Conservation (phyloP, 352 stramenopile genomes). For the Phytophthora pisi region DNA sequence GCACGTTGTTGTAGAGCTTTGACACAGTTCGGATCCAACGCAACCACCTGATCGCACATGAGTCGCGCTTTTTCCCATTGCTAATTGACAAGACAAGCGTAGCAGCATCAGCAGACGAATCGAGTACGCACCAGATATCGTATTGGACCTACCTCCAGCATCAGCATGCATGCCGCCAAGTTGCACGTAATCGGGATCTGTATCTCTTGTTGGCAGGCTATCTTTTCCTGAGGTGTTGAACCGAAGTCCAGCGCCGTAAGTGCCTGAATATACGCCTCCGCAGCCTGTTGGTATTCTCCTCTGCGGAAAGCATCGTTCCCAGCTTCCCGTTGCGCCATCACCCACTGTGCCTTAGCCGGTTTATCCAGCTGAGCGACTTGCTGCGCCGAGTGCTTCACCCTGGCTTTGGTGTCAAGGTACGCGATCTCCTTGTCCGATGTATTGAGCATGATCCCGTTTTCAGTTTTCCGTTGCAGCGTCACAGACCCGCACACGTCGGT, state of each 20-base stretch:
- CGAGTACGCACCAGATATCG: background rate
- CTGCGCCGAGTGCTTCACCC: conserved; percentile 74
- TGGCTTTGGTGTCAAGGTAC: conserved; percentile 75
- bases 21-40: conserved; percentile 47
- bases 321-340: conserved; percentile 41
- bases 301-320: conserved; percentile 65
- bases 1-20: conserved; percentile 70
- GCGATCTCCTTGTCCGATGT: conserved; percentile 77
- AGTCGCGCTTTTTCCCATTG: conserved; percentile 73
- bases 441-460: conserved; percentile 85
- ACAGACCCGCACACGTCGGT: conserved; percentile 51
- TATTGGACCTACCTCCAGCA: conserved; percentile 49
- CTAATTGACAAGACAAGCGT: conserved; percentile 20
- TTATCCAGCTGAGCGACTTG: conserved; percentile 48
- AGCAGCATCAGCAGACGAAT: background rate
- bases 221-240: conserved; percentile 36
- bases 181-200: conserved; percentile 86
- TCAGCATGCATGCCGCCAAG: conserved; percentile 74
- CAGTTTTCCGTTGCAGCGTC: conserved; percentile 71
- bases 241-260: conserved; percentile 76
- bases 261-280: conserved; percentile 73
- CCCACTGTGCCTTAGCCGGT: conserved; percentile 50
- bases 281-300: conserved; percentile 51
- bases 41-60: conserved; percentile 65
- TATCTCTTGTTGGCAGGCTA: conserved; percentile 46